phyloP scores from a whole-genome alignment of 352 stramenopile species.

The Blastocystis hominis region DNA sequence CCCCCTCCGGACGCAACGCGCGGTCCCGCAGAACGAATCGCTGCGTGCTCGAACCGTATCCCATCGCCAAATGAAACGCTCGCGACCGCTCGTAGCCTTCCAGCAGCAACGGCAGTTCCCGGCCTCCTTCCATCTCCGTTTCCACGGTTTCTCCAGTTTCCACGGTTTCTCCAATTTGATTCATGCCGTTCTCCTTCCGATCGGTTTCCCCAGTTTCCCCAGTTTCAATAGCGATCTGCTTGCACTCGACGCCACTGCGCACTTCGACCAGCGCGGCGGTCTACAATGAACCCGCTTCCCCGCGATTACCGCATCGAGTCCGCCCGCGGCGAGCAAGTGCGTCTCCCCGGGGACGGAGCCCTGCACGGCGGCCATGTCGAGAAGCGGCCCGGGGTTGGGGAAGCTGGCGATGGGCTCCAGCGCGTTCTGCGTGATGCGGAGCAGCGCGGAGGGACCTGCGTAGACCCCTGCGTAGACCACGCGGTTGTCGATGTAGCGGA shows the following conservation, averaged over 20 bases:
- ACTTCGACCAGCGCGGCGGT: slow-evolving; percentile 15
- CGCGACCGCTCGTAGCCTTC: neutral
- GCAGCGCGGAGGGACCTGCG: neutral
- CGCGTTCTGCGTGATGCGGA: neutral
- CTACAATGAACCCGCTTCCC: neutral
- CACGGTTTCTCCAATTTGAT: neutral
- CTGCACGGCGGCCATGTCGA: slow-evolving; percentile 1
- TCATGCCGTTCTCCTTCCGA: neutral
- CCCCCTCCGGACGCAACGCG: neutral
- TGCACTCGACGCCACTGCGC: slow-evolving; percentile 36
- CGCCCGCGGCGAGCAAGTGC: neutral
- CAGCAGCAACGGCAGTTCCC: neutral
- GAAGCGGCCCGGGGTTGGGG: neutral
- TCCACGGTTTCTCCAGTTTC: neutral
- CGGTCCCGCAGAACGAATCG: neutral
- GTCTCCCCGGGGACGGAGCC: neutral
- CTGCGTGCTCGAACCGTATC: neutral
- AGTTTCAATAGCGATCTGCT: neutral
- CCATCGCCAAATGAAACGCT: neutral
- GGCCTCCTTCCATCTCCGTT: neutral
- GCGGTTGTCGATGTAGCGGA: slow-evolving; percentile 44
- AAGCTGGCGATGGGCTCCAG: neutral
- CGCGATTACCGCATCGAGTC: neutral
- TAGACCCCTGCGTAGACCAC: neutral
- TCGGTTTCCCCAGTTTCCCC: neutral